Percentiles rank a stretch among this genome's conserved stretches.
Evolutionary conservation across 2,329 filamentous ascomycete species (phyloP).

Genomic region (Pseudogymnoascus sp.): DNA sequence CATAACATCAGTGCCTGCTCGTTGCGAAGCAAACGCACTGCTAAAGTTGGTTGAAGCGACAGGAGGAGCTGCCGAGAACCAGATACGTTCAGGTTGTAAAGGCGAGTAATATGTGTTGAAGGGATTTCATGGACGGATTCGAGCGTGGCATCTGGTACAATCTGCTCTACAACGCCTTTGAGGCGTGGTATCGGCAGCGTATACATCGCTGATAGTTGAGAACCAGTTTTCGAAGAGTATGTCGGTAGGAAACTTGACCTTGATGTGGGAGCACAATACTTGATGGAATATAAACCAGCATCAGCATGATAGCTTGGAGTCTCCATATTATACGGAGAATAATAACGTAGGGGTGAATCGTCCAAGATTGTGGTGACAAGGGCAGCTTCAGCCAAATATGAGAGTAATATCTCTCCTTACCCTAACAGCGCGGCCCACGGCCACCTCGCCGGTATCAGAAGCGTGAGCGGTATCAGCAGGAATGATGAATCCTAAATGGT

Average conservation of each 20-base stretch:
- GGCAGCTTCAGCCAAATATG: slow-evolving; percentile 5
- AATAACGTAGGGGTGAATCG: background rate
- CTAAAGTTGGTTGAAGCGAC: background rate
- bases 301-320: background rate
- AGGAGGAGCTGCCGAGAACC: slow-evolving; percentile 23
- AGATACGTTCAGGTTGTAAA: slow-evolving; percentile 28
- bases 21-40: slow-evolving; percentile 24
- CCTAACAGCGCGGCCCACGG: background rate
- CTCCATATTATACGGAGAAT: slow-evolving; percentile 3
- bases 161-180: slow-evolving; percentile 25
- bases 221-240: slow-evolving; percentile 19
- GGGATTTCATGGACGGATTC: slow-evolving; percentile 25
- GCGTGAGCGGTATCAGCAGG: background rate
- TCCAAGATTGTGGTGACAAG: background rate
- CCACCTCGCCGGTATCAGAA: background rate
- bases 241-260: slow-evolving; percentile 1
- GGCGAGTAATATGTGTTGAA: slow-evolving; percentile 26
- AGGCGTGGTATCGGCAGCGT: slow-evolving; percentile 25
- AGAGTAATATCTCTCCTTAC: slow-evolving; percentile 1
- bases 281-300: background rate
- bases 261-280: background rate
- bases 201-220: slow-evolving; percentile 27
- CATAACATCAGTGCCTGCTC: slow-evolving; percentile 25
- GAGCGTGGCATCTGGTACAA: slow-evolving; percentile 23
- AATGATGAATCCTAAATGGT: background rate